Percentiles rank a stretch among this genome's conserved stretches.
phyloP scores from a whole-genome alignment of 169 alveolate genomes.

The Eimeria zaria region DNA sequence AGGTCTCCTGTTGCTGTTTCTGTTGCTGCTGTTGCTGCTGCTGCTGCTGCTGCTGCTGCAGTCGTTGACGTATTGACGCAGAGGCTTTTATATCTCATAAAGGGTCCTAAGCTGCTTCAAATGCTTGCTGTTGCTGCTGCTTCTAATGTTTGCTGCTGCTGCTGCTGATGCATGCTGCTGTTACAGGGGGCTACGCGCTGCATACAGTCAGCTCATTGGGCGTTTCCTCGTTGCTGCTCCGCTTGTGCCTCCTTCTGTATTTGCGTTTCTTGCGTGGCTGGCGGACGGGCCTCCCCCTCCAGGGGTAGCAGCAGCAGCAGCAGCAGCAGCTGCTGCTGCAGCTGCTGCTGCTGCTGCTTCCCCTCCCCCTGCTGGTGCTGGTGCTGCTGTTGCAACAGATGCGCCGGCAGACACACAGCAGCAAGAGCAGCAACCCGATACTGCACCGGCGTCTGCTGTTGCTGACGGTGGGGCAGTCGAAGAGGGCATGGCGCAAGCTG shows the following conservation, averaged over 20 bases:
- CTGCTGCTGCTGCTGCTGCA: slow-evolving; percentile 13
- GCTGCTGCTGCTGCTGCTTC: too few species aligned
- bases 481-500: background rate
- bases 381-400: background rate
- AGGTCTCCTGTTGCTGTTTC: too few species aligned
- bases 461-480: background rate
- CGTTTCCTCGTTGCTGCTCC: slow-evolving; percentile 42
- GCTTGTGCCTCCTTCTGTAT: slow-evolving; percentile 28
- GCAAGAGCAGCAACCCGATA: background rate
- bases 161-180: background rate
- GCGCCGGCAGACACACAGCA: background rate
- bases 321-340: slow-evolving; percentile 26
- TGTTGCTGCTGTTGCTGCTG: background rate
- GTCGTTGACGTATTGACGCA: too few species aligned
- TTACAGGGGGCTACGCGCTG: slow-evolving; percentile 39
- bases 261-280: slow-evolving; percentile 54
- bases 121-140: too few species aligned
- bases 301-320: slow-evolving; percentile 36
- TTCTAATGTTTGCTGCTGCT: slow-evolving; percentile 2
- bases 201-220: slow-evolving; percentile 36
- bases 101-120: too few species aligned
- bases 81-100: too few species aligned
- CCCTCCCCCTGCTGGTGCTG: too few species aligned
- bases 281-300: slow-evolving; percentile 40
- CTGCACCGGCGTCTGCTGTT: background rate